Conservation (phyloP, 2,329 filamentous ascomycete species). For the Furcasterigmium furcatum region DNA sequence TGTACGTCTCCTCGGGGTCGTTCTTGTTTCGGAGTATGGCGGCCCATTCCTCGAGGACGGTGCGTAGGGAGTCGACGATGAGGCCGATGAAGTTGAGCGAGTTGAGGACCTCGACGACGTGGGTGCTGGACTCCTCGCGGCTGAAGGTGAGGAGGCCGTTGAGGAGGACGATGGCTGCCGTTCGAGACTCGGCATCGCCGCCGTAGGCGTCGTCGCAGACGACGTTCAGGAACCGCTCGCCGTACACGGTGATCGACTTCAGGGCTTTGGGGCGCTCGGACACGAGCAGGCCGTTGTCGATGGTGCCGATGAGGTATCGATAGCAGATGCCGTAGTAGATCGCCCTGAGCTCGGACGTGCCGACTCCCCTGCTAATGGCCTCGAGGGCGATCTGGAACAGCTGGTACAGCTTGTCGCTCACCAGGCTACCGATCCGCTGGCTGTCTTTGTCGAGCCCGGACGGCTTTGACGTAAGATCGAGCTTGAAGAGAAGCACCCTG, state of each 20-base stretch:
- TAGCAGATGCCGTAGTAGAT: constrained; percentile 91
- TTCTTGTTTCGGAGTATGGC: constrained; percentile 45
- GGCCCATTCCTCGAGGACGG: constrained; percentile 70
- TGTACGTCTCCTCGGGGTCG: constrained; percentile 45
- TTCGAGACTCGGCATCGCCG: constrained; percentile 76
- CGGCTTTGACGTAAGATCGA: constrained; percentile 51
- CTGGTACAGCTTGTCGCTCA: constrained; percentile 86
- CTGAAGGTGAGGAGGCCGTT: constrained; percentile 73
- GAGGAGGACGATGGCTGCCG: constrained; percentile 83
- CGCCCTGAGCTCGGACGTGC: constrained; percentile 70
- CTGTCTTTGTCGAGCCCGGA: constrained; percentile 37
- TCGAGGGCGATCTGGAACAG: constrained; percentile 84
- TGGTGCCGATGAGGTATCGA: constrained; percentile 73
- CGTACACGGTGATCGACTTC: constrained; percentile 65
- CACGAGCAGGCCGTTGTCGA: constrained; percentile 45
- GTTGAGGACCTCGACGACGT: constrained; percentile 76
- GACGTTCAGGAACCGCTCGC: constrained; percentile 78
- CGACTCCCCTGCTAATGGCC: constrained; percentile 72
- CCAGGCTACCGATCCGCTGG: constrained; percentile 60
- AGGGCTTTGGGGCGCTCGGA: constrained; percentile 59
- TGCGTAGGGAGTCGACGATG: constrained; percentile 81
- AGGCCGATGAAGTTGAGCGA: constrained; percentile 89
- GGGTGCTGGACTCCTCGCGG: constrained; percentile 65
- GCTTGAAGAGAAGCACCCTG: constrained; percentile 66
- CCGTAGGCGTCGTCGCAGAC: constrained; percentile 92